Conservation (phyloP, 257 asterid species). For the Prunella vulgaris region DNA sequence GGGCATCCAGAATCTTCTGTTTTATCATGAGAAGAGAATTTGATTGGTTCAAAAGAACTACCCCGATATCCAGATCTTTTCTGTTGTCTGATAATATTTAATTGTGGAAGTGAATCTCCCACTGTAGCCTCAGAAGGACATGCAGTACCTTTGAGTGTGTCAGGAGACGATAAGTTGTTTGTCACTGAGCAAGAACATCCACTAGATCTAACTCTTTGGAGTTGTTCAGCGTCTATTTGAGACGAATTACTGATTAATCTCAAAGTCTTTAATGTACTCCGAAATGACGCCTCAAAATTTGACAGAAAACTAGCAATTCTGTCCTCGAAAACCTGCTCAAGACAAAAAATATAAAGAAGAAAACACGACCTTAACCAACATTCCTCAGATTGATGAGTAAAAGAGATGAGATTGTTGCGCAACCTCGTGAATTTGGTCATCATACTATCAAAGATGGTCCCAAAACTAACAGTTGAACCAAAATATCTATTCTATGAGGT, state of each 20-base stretch:
- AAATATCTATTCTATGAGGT: no score
- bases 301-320: conserved; percentile 37
- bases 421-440: no score
- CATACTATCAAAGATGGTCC: no score
- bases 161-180: no score
- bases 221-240: conserved; percentile 36
- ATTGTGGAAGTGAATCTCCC: conserved; percentile 22
- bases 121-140: no score
- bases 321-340: conserved; percentile 49
- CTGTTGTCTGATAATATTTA: conserved; percentile 19
- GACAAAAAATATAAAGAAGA: conserved; percentile 26
- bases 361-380: neutral
- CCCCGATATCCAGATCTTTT: conserved; percentile 18
- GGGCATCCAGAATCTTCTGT: conserved; percentile 17
- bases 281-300: conserved; percentile 47
- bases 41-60: conserved; percentile 22
- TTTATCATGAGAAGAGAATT: conserved; percentile 25
- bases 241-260: conserved; percentile 46
- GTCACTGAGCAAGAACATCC: neutral
- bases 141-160: no score
- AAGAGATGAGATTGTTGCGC: no score
- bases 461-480: no score
- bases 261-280: conserved; percentile 53
- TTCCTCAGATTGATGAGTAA: neutral
- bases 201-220: no score